Conservation (phyloP, 2,329 filamentous ascomycete species). For the Penicillium occitanis region DNA sequence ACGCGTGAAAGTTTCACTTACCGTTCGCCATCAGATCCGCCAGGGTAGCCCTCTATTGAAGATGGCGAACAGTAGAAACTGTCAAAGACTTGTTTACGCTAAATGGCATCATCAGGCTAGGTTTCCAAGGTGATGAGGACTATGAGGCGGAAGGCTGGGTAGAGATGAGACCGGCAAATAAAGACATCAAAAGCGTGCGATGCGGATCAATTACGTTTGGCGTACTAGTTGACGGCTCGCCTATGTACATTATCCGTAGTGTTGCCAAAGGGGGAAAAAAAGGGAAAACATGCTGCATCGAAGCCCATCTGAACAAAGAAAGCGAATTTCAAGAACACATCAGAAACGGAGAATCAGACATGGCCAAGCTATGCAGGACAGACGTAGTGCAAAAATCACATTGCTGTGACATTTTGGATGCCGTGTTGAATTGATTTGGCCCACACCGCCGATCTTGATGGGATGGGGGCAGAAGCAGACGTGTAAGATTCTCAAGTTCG, state of each 20-base stretch:
- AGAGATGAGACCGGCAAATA: not conserved
- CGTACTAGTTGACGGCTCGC: not conserved
- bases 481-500: not conserved
- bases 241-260: not conserved
- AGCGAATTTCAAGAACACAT: slow-evolving; percentile 41
- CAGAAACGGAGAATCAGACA: not conserved
- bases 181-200: not conserved
- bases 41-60: not conserved
- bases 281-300: not conserved
- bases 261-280: not conserved
- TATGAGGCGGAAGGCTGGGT: not conserved
- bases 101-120: not conserved
- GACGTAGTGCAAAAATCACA: slow-evolving; percentile 2
- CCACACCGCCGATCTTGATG: no score
- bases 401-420: not conserved
- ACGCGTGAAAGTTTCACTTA: not conserved
- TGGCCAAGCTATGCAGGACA: not conserved
- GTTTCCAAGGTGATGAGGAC: not conserved
- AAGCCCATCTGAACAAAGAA: not conserved
- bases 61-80: not conserved
- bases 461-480: not conserved
- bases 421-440: not conserved
- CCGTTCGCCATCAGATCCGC: no score
- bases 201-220: not conserved
- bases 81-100: not conserved